Base-by-base conservation (phyloP, 805 yeast genomes). In the Lachancea kluyveri region DNA sequence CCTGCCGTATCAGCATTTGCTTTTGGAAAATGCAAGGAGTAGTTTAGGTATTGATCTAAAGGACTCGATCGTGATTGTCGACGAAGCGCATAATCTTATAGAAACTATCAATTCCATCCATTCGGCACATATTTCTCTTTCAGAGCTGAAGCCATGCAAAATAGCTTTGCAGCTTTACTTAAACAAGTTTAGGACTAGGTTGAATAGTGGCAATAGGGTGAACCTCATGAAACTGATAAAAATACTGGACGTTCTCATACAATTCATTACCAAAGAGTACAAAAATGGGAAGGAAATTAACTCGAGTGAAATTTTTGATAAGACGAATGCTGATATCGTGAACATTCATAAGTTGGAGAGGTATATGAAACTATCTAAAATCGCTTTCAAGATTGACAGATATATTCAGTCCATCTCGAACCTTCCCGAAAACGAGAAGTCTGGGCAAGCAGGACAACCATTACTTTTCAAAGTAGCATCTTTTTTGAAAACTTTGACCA, bases 31-130 rank as follows among this genome's bases (percentile, higher is more conserved):
- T 8, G 62, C 92, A 0, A 64, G 96, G 43, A 66, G 67, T 4
- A 62, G 75, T 0, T 50, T 87, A 25, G 72, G 73, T 1, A 50
- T 88, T 5, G 67, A 77, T 24, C 47, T 88, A 7, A 67, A 69
- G 31, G 70, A 74, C 35, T 67, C 88, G 1, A 69, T 88, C 2
- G 74, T 90, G 1, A 71, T 90, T 4, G 77, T 88, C 17, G 97
- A 88, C 54, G 97, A 88, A 52, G 96, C 96, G 0, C 97, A 88
- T 51, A 88, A 88, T 51, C 59, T 88, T 25, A 51, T 86, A 17
- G 96, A 87, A 43, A 77, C 88, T 0, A 73, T 88, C 3, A 71
- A 79, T 1, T 60, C 80, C 2, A 60, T 90, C 40, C 70, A 80
- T 46, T 84, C 95, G 0, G 67, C 76, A 2, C 55, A 69, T 3